Evolutionary conservation across 257 asterid species (phyloP), one percentile per base, ranked within the genome.

Genomic region (Primulina huaijiensis): DNA sequence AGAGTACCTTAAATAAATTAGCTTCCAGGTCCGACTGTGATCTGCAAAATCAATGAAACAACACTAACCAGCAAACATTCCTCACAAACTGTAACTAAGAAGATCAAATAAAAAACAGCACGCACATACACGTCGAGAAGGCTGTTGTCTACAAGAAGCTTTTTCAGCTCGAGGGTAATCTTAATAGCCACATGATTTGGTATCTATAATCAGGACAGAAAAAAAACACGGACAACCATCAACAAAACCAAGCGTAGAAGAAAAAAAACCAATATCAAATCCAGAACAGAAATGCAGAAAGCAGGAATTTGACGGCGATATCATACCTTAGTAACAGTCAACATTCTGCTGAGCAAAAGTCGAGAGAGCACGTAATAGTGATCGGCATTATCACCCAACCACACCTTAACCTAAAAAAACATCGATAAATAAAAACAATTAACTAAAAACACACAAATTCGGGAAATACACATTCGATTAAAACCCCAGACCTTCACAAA

Each of bases 341-440:
- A 78, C 98, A 88, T 94, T 84, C 99, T 84, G 88, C 99, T 91
- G 33, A 94, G 97, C 86, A 94, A 78, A 76, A 94, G 91, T 74
- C 99, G 85, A 70, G 99, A 94, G 23, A 94, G 92, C 72, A 94
- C 99, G 77, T 94, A 94, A 68, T 91, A 94, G 82, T 94, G 98
- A 86, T 94, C 97, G 68, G 99, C 99, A 82, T 89, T 91, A 75
- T 91, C 96, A 74, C 99, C 98, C 81, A 94, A 77, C 98, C 99
- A 94, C 1, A 94, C 99, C 82, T 94, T 94, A 72, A 94, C 99
- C 99, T 91, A 82, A 50, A 71, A 72, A 2, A 65, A 65, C 29
- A 43, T 2, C 43, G 8, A 31, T 8, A 58, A 17, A 38, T 21
- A 3, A 8, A 35, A 11, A 31, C 40, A 30, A 16, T 14, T 3